phyloP scores from a whole-genome alignment of 2,329 filamentous ascomycete genomes.

The Neobulgaria alba region DNA sequence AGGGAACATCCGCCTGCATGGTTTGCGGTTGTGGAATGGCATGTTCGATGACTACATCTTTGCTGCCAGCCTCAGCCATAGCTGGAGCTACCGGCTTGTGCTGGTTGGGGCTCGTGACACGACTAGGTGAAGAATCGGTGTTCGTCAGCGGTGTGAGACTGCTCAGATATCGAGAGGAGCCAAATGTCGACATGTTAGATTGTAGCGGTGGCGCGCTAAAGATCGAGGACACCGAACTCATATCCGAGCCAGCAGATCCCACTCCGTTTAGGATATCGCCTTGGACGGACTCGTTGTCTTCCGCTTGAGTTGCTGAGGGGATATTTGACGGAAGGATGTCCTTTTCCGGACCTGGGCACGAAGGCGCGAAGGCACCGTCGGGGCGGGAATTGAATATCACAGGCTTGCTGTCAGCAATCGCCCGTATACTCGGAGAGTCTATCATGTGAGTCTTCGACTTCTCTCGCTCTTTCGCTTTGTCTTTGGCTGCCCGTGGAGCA shows the following conservation, averaged over 20 bases:
- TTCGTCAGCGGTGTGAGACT: constrained; percentile 58
- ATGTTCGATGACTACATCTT: constrained; percentile 12
- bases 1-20: constrained; percentile 15
- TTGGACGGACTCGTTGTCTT: constrained; percentile 50
- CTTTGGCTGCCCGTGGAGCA: constrained; percentile 50
- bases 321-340: background rate
- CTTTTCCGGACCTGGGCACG: constrained; percentile 19
- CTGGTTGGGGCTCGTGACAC: constrained; percentile 44
- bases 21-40: constrained; percentile 25
- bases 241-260: constrained; percentile 64
- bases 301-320: constrained; percentile 22
- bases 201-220: constrained; percentile 42
- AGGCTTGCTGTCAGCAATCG: constrained; percentile 30
- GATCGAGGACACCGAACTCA: constrained; percentile 62
- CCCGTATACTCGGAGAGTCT: constrained; percentile 25
- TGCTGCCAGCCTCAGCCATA: constrained; percentile 27
- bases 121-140: constrained; percentile 56
- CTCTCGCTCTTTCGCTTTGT: constrained; percentile 52
- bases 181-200: constrained; percentile 20
- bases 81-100: constrained; percentile 27
- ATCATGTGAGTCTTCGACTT: constrained; percentile 39
- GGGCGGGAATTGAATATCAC: constrained; percentile 22
- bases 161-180: constrained; percentile 28
- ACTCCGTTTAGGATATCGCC: constrained; percentile 63
- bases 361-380: constrained; percentile 22